Evolutionary conservation across 805 yeast species (phyloP).

Genomic region (Zygotorulaspora florentina): DNA sequence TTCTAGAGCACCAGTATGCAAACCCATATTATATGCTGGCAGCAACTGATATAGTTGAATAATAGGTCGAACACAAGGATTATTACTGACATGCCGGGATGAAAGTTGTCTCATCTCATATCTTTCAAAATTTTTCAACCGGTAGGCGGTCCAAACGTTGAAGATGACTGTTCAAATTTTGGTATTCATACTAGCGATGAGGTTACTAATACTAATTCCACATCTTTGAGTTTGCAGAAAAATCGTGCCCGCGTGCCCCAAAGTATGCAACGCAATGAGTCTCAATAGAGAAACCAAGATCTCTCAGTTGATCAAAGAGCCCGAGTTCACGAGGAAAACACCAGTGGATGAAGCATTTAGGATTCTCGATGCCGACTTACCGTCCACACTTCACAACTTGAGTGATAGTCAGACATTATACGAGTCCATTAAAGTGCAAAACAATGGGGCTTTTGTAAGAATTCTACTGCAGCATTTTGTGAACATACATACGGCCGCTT

Average conservation of each 20-base stretch:
- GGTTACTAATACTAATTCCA: too few relatives aligned
- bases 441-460: constrained; percentile 21
- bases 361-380: constrained; percentile 15
- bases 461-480: constrained; percentile 15
- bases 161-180: background rate
- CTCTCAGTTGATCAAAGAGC: constrained; percentile 16
- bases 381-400: constrained; percentile 11
- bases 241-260: too few relatives aligned
- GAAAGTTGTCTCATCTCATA: constrained; percentile 9
- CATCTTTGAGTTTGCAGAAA: too few relatives aligned
- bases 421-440: constrained; percentile 10
- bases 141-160: background rate
- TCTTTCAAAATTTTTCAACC: constrained; percentile 9
- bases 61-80: too few relatives aligned
- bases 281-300: background rate
- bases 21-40: constrained; percentile 19
- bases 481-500: constrained; percentile 14
- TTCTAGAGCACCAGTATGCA: constrained; percentile 36
- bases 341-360: constrained; percentile 35
- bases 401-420: constrained; percentile 9
- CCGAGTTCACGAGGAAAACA: constrained; percentile 32
- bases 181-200: background rate
- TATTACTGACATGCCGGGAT: background rate
- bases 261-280: background rate
- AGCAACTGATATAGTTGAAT: background rate